phyloP scores from a whole-genome alignment of 495 filamentous ascomycete genomes.

The Rusavskia elegans region DNA sequence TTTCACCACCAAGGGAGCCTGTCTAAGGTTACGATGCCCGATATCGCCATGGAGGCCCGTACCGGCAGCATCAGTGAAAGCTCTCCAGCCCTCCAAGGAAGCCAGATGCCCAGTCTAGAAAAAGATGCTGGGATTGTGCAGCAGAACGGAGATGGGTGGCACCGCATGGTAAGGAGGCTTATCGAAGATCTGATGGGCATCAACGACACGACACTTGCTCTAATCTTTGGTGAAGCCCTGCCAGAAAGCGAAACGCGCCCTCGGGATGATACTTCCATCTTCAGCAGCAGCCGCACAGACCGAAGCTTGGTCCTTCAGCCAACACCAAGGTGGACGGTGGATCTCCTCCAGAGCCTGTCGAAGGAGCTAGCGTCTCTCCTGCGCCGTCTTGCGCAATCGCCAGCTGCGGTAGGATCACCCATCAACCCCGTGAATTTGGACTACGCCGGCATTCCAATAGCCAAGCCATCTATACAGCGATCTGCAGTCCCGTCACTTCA shows the following conservation, averaged over 20 bases:
- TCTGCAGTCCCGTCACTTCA: slow-evolving; percentile 7
- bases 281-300: not conserved
- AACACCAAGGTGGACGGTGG: slow-evolving; percentile 49
- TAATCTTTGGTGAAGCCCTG: slow-evolving; percentile 76
- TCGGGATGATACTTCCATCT: not conserved
- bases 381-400: slow-evolving; percentile 63
- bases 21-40: slow-evolving; percentile 13
- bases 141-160: slow-evolving; percentile 51
- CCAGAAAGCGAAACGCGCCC: slow-evolving; percentile 18
- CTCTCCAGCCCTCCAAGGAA: slow-evolving; percentile 9
- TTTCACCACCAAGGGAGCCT: slow-evolving; percentile 10
- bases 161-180: slow-evolving; percentile 65
- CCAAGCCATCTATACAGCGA: slow-evolving; percentile 6
- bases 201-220: slow-evolving; percentile 65
- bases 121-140: slow-evolving; percentile 8
- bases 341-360: slow-evolving; percentile 67
- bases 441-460: slow-evolving; percentile 37
- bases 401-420: slow-evolving; percentile 71
- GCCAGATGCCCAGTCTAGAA: slow-evolving; percentile 16
- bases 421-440: slow-evolving; percentile 25
- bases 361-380: slow-evolving; percentile 74
- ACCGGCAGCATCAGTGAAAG: not conserved
- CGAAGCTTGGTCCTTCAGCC: slow-evolving; percentile 13
- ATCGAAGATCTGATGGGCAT: slow-evolving; percentile 84
- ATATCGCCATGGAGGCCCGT: not conserved